Percentiles rank a stretch among this genome's conserved stretches.
Conservation (phyloP, 352 stramenopile genomes). For the Phytopythium boreale region DNA sequence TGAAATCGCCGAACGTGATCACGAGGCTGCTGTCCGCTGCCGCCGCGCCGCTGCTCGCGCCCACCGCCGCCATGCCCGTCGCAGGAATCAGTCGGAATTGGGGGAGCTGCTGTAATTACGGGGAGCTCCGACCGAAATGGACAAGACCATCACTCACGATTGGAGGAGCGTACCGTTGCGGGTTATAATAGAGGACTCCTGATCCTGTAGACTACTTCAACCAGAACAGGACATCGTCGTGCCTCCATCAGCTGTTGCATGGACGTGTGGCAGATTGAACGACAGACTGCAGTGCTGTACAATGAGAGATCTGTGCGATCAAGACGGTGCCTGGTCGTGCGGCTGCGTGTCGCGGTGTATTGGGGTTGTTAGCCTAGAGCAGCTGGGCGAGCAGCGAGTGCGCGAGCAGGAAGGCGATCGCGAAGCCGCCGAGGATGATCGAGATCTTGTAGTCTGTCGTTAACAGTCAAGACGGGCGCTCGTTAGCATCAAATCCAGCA, state of each 20-base stretch:
- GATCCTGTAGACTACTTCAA: background rate
- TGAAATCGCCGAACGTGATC: conserved; percentile 83
- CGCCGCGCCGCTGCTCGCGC: background rate
- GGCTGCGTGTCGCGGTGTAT: background rate
- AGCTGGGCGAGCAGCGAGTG: conserved; percentile 61
- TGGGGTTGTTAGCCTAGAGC: conserved; percentile 20
- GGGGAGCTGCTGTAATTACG: background rate
- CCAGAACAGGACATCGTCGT: background rate
- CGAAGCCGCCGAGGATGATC: conserved; percentile 54
- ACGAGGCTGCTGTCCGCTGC: conserved; percentile 16
- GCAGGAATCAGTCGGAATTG: background rate
- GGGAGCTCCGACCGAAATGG: background rate
- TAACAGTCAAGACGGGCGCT: background rate
- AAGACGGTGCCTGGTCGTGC: background rate
- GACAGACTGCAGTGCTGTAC: too few relatives aligned
- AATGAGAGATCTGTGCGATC: too few relatives aligned
- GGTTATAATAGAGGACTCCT: background rate
- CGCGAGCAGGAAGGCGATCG: conserved; percentile 60
- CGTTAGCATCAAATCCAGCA: background rate
- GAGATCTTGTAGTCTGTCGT: conserved; percentile 81
- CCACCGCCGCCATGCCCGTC: background rate
- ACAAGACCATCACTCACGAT: conserved; percentile 3
- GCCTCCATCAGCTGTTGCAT: too few relatives aligned
- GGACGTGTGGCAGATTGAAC: background rate
- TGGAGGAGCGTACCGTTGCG: background rate